Base-by-base conservation (phyloP, 176 grass and related monocot species). In the Bothriochloa decipiens region DNA sequence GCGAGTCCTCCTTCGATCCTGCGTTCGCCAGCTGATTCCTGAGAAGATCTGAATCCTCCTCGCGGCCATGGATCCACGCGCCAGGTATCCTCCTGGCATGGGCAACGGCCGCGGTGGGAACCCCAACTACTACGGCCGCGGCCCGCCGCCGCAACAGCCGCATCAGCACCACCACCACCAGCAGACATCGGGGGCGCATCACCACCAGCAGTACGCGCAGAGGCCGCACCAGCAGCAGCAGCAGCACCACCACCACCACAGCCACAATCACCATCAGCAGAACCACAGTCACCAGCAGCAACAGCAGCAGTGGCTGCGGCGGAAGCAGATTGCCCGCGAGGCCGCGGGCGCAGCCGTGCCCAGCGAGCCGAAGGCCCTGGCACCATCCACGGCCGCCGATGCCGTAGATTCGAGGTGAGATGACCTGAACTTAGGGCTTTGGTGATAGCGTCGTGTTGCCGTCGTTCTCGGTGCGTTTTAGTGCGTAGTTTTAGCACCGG, bases 21-120 rank as follows among this genome's bases (percentile, higher is more conserved):
- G 42, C 47, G 15, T 75, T 18, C 42, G 53, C 32, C 52, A 35
- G 20, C 64, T 35, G 46, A 72, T 86, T 61, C 53, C 72, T 64
- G 68, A 77, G 25, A 86, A 73, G 87, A 86, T 90, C 80, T 46
- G 84, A 83, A 62, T 33, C 74, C 35, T 57, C 53, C 50, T 23
- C 55, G 22, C 4, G 5, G 64, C 52, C 64, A 97, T 97, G 95
- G 88, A 95, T 85, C 84, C 83, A 29, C 77, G 87, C 60, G 86
- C 87, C 40, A 78, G 92, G 85, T 88, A 91, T 73, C 90, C 89
- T 76, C 86, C 95, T 11, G 95, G 91, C 52, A 82, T 85, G 32
- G 92, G 91, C 11, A 94, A 90, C 76, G 87, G 85, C 41, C 89
- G 83, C 18, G 92, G 86, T 3, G 82, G 82, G 46, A 49, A 52